Conservation (phyloP, 805 yeast species). For the Saccharomycopsis capsularis region DNA sequence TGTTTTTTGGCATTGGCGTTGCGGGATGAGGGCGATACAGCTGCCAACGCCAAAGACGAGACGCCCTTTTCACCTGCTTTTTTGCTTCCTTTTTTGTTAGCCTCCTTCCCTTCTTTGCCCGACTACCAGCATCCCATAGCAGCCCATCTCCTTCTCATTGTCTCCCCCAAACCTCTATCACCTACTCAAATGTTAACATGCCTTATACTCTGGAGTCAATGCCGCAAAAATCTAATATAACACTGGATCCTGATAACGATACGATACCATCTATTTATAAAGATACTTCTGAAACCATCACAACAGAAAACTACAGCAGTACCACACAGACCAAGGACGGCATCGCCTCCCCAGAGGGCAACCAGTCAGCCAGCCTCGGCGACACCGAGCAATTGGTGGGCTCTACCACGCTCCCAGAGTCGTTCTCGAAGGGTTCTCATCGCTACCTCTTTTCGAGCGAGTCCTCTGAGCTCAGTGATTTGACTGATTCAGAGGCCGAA, state of each 20-base stretch:
- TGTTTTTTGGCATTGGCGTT: too few relatives aligned
- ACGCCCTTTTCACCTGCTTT: not conserved
- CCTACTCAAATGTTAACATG: slow-evolving; percentile 1
- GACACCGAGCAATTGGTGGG: not conserved
- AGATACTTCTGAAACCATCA: too few relatives aligned
- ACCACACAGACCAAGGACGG: too few relatives aligned
- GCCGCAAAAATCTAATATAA: not conserved
- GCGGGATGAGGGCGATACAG: too few relatives aligned
- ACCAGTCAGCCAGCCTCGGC: not conserved
- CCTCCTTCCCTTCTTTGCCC: too few relatives aligned
- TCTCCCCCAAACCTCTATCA: too few relatives aligned
- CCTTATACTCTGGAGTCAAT: slow-evolving; percentile 1
- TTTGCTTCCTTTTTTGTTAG: too few relatives aligned
- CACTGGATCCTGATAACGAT: not conserved
- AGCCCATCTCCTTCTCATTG: not conserved
- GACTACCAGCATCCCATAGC: too few relatives aligned
- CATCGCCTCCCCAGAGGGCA: not conserved
- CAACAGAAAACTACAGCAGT: too few relatives aligned
- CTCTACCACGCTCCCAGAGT: not conserved
- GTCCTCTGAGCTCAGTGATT: slow-evolving; percentile 45
- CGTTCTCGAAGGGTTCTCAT: not conserved
- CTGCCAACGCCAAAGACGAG: too few relatives aligned
- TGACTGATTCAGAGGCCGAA: slow-evolving; percentile 74
- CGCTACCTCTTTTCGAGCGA: slow-evolving; percentile 14
- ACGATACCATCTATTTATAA: too few relatives aligned